phyloP scores from a whole-genome alignment of 1,284 basidiomycete genomes.

The Malassezia japonica region DNA sequence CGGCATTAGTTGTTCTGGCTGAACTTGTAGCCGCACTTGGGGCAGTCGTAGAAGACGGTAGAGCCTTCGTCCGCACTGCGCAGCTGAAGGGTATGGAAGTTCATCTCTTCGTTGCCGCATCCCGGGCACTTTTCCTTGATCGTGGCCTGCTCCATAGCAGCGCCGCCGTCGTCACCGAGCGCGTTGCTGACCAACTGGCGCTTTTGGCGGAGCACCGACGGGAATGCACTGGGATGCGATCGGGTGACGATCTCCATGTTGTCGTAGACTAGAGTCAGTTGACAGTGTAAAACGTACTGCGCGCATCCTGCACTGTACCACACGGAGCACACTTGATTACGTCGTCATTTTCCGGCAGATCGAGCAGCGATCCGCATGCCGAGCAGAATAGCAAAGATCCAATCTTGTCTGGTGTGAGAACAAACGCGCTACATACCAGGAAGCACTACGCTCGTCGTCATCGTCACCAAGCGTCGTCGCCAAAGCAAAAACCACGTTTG shows the following conservation, averaged over 20 bases:
- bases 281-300: constrained; percentile 24
- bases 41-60: constrained; percentile 48
- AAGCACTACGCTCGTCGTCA: background rate
- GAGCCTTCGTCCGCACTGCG: constrained; percentile 50
- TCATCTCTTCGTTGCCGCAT: constrained; percentile 58
- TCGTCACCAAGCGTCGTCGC: background rate
- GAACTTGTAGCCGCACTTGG: constrained; percentile 48
- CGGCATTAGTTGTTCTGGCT: constrained; percentile 35
- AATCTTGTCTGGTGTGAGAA: constrained; percentile 45
- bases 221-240: constrained; percentile 87
- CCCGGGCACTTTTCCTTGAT: constrained; percentile 84
- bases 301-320: constrained; percentile 63
- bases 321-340: constrained; percentile 80
- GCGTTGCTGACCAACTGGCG: constrained; percentile 65
- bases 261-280: constrained; percentile 67
- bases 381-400: constrained; percentile 90
- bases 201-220: constrained; percentile 74
- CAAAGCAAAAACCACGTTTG: background rate
- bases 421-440: background rate
- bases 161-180: constrained; percentile 19
- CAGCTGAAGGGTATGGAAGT: constrained; percentile 51
- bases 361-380: constrained; percentile 77
- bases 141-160: constrained; percentile 51
- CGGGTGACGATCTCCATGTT: constrained; percentile 79
- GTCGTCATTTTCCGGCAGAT: constrained; percentile 68